These are phyloP conservation scores for Rhizophagus sp. DNA, from an alignment of 192 early-diverging fungal genomes.

Conservation along the genomic window DNA sequence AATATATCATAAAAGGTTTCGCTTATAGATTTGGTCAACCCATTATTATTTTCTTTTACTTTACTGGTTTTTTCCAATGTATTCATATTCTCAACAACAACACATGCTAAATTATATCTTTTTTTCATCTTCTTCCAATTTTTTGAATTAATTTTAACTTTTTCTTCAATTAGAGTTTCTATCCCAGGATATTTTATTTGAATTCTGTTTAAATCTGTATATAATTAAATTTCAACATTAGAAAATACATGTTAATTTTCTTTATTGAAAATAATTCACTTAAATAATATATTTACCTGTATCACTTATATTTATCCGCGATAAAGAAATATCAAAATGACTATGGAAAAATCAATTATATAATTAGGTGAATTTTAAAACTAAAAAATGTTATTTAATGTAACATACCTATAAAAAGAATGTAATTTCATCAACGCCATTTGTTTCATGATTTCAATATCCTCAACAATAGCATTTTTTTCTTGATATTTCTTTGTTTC, in stretches of 20 bases:
- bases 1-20: background rate
- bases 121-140: background rate
- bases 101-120: background rate
- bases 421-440: too few species aligned
- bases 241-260: too few species aligned
- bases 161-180: background rate
- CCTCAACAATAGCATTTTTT: background rate
- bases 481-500: background rate
- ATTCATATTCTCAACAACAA: background rate
- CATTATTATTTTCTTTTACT: too few species aligned
- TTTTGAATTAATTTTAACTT: background rate
- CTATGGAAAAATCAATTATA: too few species aligned
- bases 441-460: too few species aligned
- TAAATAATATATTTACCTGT: too few species aligned
- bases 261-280: background rate
- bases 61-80: background rate
- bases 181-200: background rate
- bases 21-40: background rate
- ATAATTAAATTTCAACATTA: background rate
- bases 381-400: background rate
- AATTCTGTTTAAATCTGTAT: background rate
- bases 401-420: background rate
- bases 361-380: background rate
- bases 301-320: too few species aligned
- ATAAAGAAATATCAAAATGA: too few species aligned